phyloP scores from a whole-genome alignment of 2,329 filamentous ascomycete genomes.

The Penicillium concentricum region DNA sequence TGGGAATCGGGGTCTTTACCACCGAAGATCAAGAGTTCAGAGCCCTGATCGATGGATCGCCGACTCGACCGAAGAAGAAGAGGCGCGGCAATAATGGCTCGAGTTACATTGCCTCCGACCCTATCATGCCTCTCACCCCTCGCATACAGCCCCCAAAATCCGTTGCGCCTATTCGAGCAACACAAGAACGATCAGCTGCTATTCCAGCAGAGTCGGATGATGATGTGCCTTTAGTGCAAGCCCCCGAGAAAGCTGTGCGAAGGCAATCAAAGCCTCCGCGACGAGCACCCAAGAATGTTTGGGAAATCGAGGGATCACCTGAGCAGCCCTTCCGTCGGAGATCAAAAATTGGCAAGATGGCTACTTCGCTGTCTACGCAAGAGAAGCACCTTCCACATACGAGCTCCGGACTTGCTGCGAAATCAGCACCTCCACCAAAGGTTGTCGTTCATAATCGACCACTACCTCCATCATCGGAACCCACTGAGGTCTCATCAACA shows the following conservation, averaged over 20 bases:
- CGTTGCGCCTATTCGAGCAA: conserved; percentile 14
- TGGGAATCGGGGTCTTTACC: conserved; percentile 39
- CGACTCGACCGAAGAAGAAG: conserved; percentile 37
- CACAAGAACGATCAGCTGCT: conserved; percentile 14
- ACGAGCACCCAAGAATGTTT: conserved; percentile 29
- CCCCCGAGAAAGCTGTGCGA: conserved; percentile 17
- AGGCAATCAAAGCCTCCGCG: conserved; percentile 25
- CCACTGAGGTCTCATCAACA: conserved; percentile 10
- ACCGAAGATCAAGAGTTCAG: conserved; percentile 43
- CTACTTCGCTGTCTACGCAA: conserved; percentile 8
- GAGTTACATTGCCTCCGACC: conserved; percentile 30
- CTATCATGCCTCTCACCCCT: conserved; percentile 30
- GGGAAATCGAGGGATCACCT: conserved; percentile 40
- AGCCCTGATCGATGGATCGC: conserved; percentile 33
- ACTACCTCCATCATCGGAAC: conserved; percentile 15
- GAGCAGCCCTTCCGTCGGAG: conserved; percentile 22
- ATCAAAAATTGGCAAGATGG: conserved; percentile 11
- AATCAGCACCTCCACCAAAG: conserved; percentile 1
- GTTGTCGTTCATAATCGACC: conserved; percentile 12
- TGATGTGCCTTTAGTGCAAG: conserved; percentile 12
- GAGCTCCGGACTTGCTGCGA: conserved; percentile 4
- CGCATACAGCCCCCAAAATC: conserved; percentile 19
- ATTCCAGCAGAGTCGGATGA: conserved; percentile 15
- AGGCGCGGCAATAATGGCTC: conserved; percentile 37
- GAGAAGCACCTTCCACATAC: conserved; percentile 4